These are phyloP conservation scores for Exophiala dermatitidis DNA, from an alignment of 2,329 filamentous ascomycete genomes.

Conservation along the genomic window DNA sequence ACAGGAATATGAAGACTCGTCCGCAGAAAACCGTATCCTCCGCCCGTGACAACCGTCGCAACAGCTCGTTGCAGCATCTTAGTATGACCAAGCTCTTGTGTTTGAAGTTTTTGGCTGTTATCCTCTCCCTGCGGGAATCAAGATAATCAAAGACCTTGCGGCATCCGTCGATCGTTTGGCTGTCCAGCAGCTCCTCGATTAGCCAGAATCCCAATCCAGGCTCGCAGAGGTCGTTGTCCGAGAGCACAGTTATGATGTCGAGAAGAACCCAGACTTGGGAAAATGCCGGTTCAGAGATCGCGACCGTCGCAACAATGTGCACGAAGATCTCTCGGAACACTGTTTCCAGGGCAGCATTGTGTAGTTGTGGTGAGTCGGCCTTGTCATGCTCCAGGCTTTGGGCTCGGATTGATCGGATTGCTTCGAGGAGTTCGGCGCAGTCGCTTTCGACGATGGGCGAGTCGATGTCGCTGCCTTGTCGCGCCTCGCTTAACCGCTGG, in stretches of 20 bases:
- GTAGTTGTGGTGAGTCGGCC: slow-evolving; percentile 43
- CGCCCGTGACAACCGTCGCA: slow-evolving; percentile 87
- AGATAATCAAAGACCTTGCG: slow-evolving; percentile 89
- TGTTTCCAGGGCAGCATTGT: slow-evolving; percentile 68
- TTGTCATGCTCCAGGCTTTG: background rate
- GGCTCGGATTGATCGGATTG: slow-evolving; percentile 12
- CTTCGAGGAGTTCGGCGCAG: slow-evolving; percentile 21
- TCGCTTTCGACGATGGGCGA: slow-evolving; percentile 16
- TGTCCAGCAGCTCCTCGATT: slow-evolving; percentile 90
- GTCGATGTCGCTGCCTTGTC: slow-evolving; percentile 13
- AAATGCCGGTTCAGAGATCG: slow-evolving; percentile 71
- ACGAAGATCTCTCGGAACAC: slow-evolving; percentile 77
- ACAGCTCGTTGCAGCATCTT: slow-evolving; percentile 88
- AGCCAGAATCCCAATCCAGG: slow-evolving; percentile 80
- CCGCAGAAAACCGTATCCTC: slow-evolving; percentile 97
- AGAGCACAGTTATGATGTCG: slow-evolving; percentile 81
- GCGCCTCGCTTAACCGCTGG: slow-evolving; percentile 6
- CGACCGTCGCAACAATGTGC: slow-evolving; percentile 62
- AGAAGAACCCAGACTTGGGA: slow-evolving; percentile 87
- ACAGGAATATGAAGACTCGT: slow-evolving; percentile 95
- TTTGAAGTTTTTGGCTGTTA: slow-evolving; percentile 71
- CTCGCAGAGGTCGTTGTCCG: slow-evolving; percentile 66
- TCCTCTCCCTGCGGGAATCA: slow-evolving; percentile 82
- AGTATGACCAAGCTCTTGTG: slow-evolving; percentile 83
- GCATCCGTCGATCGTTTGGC: slow-evolving; percentile 88